These are phyloP conservation scores for Pseudotsuga menziesii DNA, from an alignment of 75 land plant species.

Conservation along the genomic window DNA sequence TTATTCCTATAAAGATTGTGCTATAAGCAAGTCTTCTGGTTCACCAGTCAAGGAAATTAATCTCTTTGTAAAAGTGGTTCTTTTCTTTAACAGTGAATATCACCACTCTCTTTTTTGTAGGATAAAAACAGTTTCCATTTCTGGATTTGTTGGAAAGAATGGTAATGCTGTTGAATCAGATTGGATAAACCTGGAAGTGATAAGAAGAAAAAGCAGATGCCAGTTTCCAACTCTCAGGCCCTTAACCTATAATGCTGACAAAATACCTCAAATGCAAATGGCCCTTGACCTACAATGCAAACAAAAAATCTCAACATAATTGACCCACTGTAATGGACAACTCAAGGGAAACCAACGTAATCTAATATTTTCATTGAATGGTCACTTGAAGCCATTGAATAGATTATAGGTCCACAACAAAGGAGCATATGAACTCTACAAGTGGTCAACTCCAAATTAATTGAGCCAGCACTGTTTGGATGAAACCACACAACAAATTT, in stretches of 20 bases:
- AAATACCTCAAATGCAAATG: neutral
- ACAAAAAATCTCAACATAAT: neutral
- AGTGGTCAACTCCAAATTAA: neutral
- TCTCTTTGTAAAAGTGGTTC: too few relatives aligned
- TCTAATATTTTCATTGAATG: neutral
- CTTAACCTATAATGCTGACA: neutral
- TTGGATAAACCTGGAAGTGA: neutral
- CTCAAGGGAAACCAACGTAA: neutral
- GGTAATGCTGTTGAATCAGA: neutral
- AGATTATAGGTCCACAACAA: neutral
- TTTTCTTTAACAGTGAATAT: too few relatives aligned
- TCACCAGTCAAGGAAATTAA: too few relatives aligned
- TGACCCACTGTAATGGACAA: neutral
- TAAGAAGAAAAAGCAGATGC: too few relatives aligned
- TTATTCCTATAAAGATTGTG: too few relatives aligned
- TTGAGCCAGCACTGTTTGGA: neutral
- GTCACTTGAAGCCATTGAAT: neutral
- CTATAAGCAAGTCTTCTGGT: too few relatives aligned
- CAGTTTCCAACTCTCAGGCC: too few relatives aligned
- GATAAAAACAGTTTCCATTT: too few relatives aligned
- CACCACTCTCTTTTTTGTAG: too few relatives aligned
- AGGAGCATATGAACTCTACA: neutral
- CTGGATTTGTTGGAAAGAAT: neutral
- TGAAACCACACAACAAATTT: neutral
- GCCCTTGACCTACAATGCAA: neutral